Percentiles rank a stretch among this genome's conserved stretches.
Conservation (phyloP, 2,329 filamentous ascomycete genomes). For the Scortechinia acanthostroma region DNA sequence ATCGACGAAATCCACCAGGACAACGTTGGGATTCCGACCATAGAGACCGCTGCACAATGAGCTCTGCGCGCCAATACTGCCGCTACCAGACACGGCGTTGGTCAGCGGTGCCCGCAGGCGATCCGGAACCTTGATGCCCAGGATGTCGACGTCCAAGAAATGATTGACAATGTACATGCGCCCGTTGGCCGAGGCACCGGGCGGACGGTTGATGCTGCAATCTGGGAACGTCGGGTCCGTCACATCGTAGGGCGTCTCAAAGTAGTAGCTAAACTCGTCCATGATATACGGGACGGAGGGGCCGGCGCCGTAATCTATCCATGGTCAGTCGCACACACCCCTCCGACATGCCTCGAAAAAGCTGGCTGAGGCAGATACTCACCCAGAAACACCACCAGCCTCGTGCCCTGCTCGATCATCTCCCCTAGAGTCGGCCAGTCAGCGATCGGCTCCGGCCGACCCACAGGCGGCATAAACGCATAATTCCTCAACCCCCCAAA, state of each 20-base stretch:
- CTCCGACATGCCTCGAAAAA: no score
- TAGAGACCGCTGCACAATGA: slow-evolving; percentile 14
- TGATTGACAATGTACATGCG: slow-evolving; percentile 37
- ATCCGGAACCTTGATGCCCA: slow-evolving; percentile 24
- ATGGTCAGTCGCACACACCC: neutral
- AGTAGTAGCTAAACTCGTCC: slow-evolving; percentile 58
- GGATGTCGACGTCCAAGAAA: slow-evolving; percentile 20
- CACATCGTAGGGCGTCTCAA: slow-evolving; percentile 68
- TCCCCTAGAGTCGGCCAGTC: slow-evolving; percentile 66
- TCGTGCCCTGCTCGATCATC: slow-evolving; percentile 53
- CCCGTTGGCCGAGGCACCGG: slow-evolving; percentile 21
- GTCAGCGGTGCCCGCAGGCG: slow-evolving; percentile 16
- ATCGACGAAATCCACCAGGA: slow-evolving; percentile 33
- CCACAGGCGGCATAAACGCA: slow-evolving; percentile 40
- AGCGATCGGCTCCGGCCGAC: slow-evolving; percentile 24
- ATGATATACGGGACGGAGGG: slow-evolving; percentile 52
- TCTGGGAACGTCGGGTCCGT: slow-evolving; percentile 49
- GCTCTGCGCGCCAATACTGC: slow-evolving; percentile 15
- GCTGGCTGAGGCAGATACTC: slow-evolving; percentile 12
- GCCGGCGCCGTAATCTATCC: slow-evolving; percentile 48
- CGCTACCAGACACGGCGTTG: slow-evolving; percentile 17
- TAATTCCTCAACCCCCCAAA: slow-evolving; percentile 49
- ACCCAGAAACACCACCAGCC: slow-evolving; percentile 69
- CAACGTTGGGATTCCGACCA: slow-evolving; percentile 14
- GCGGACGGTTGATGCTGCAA: slow-evolving; percentile 60